Evolutionary conservation across 306 rosid genomes (phyloP).

Genomic region (Citrullus amarus): DNA sequence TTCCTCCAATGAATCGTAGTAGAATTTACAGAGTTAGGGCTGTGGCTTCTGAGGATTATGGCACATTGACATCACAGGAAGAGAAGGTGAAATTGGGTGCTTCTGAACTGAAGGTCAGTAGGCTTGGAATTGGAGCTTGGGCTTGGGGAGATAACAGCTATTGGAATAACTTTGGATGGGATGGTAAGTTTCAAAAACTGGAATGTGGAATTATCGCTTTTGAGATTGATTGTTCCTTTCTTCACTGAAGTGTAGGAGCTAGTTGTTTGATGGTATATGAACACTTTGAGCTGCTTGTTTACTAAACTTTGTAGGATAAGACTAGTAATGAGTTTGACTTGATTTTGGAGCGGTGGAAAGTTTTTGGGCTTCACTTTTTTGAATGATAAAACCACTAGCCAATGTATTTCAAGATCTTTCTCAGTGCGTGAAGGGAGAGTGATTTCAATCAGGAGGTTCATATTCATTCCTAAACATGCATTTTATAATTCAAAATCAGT

Average conservation of each 20-base stretch:
- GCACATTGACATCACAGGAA: slow-evolving; percentile 13
- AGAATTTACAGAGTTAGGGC: neutral
- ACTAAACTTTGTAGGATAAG: neutral
- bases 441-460: too few species aligned
- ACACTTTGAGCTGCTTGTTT: neutral
- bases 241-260: neutral
- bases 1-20: neutral
- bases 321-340: neutral
- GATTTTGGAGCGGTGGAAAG: neutral
- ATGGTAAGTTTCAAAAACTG: slow-evolving; percentile 9
- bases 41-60: neutral
- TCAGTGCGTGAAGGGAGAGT: neutral
- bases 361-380: neutral
- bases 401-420: neutral
- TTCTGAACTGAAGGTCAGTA: slow-evolving; percentile 63
- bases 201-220: neutral
- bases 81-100: slow-evolving; percentile 56
- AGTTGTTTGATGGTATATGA: neutral
- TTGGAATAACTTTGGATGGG: slow-evolving; percentile 67
- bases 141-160: slow-evolving; percentile 87
- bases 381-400: neutral
- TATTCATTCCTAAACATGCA: too few species aligned
- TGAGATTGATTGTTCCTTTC: neutral
- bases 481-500: too few species aligned
- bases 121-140: slow-evolving; percentile 88